Evolutionary conservation across 352 stramenopile genomes (phyloP).

Genomic region (Phytophthora cactorum): DNA sequence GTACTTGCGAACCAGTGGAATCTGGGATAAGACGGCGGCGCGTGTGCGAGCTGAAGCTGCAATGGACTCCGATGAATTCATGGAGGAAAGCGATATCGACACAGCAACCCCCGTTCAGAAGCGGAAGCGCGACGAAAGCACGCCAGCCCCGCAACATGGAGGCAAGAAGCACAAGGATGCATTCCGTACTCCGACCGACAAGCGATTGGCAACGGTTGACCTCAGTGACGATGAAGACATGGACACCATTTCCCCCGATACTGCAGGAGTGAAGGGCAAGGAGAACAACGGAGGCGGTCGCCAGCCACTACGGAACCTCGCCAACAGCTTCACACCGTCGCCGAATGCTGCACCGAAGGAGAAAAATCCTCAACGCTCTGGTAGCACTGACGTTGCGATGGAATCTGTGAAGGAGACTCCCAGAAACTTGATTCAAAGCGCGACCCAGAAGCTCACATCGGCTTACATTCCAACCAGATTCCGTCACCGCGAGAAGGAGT

Average conservation of each 20-base stretch:
- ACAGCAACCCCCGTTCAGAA: conserved; percentile 28
- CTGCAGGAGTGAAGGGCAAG: conserved; percentile 36
- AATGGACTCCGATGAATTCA: conserved; percentile 38
- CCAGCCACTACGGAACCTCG: conserved; percentile 48
- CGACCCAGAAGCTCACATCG: conserved; percentile 59
- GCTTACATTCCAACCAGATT: conserved; percentile 55
- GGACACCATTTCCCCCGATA: conserved; percentile 56
- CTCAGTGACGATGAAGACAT: conserved; percentile 33
- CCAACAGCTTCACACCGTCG: conserved; percentile 75
- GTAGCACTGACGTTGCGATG: conserved; percentile 10
- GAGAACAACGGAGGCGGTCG: conserved; percentile 32
- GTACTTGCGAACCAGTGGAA: conserved; percentile 56
- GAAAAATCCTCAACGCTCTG: conserved; percentile 8
- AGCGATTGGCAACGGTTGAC: conserved; percentile 15
- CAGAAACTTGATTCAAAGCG: conserved; percentile 31
- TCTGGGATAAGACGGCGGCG: conserved; percentile 53
- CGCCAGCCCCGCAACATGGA: conserved; percentile 17
- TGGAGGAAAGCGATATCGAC: conserved; percentile 22
- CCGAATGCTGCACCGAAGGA: conserved; percentile 33
- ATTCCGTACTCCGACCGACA: conserved; percentile 37
- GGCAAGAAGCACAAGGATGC: conserved; percentile 39
- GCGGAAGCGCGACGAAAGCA: conserved; percentile 29
- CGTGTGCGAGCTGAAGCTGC: conserved; percentile 49
- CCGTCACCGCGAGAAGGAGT: conserved; percentile 67
- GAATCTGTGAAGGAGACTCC: conserved; percentile 20